A percentile compares a stretch with the other conserved stretches of the same genome.
Conservation (phyloP, 208 protist species). For the Trypanosoma rangeli region DNA sequence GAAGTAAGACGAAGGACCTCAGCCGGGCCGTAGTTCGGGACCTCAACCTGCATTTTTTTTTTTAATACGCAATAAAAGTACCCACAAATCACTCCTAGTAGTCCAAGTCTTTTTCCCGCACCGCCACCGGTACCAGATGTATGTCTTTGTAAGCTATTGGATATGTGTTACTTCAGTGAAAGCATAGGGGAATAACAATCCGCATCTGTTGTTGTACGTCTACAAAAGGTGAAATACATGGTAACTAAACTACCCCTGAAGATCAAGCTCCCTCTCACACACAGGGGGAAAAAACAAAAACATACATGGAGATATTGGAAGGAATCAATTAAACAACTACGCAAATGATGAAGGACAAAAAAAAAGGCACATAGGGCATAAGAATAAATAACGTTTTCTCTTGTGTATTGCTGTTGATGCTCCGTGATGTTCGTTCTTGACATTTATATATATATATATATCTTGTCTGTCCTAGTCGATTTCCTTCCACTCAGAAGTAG, state of each 20-base stretch:
- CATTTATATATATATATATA: too few relatives aligned
- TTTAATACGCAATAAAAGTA: not conserved
- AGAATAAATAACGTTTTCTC: slow-evolving; percentile 9
- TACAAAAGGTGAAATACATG: not conserved
- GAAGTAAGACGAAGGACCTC: slow-evolving; percentile 8
- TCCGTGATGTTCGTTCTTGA: not conserved
- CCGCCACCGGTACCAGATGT: not conserved
- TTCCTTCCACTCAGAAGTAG: slow-evolving; percentile 18
- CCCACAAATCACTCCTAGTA: not conserved
- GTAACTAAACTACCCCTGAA: not conserved
- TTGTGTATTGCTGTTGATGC: slow-evolving; percentile 1
- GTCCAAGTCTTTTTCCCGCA: not conserved
- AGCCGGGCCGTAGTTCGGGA: slow-evolving; percentile 8
- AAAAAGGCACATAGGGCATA: slow-evolving; percentile 22
- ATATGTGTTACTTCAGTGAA: not conserved
- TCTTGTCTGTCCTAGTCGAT: too few relatives aligned
- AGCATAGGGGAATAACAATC: not conserved
- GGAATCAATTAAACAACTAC: not conserved
- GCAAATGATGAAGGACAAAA: slow-evolving; percentile 5
- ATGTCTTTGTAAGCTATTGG: not conserved
- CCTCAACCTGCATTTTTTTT: slow-evolving; percentile 19
- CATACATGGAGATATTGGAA: not conserved
- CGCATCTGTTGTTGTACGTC: not conserved
- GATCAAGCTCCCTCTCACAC: not conserved
- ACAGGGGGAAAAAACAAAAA: not conserved